Conservation (phyloP, 805 yeast species). For the Cyberlindnera petersonii region DNA sequence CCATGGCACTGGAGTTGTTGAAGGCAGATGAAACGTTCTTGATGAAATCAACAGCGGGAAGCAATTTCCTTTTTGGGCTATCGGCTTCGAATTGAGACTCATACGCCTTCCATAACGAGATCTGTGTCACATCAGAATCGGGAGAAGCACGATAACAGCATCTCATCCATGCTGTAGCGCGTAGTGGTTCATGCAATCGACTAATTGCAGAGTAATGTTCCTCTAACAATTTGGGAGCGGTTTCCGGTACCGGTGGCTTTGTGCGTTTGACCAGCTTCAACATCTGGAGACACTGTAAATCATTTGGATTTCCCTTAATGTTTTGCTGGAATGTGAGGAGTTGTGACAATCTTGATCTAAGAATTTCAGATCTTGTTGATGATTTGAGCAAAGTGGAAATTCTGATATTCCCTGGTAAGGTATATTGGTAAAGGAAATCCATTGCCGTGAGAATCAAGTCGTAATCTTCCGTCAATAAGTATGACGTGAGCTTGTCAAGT, state of each 20-base stretch:
- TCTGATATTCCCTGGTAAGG: conserved; percentile 59
- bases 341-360: conserved; percentile 59
- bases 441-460: conserved; percentile 71
- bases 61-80: conserved; percentile 49
- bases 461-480: conserved; percentile 58
- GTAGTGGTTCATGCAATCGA: conserved; percentile 71
- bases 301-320: conserved; percentile 33
- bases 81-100: conserved; percentile 77
- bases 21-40: conserved; percentile 90
- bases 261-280: conserved; percentile 51
- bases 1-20: conserved; percentile 89
- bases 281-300: conserved; percentile 21
- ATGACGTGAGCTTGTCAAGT: conserved; percentile 54
- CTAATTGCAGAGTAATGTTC: conserved; percentile 58
- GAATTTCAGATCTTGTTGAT: conserved; percentile 45
- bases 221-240: conserved; percentile 57
- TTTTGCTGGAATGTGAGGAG: conserved; percentile 48
- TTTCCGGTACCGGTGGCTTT: conserved; percentile 58
- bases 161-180: conserved; percentile 94
- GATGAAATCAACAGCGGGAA: conserved; percentile 96
- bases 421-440: conserved; percentile 78
- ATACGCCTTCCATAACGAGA: conserved; percentile 92
- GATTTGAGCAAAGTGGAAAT: conserved; percentile 47
- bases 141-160: conserved; percentile 79
- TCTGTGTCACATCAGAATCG: conserved; percentile 88